Percentiles rank a stretch among this genome's conserved stretches.
These are phyloP conservation scores for Aspergillus versicolor DNA, from an alignment of 2,329 filamentous ascomycete species.

Conservation along the genomic window DNA sequence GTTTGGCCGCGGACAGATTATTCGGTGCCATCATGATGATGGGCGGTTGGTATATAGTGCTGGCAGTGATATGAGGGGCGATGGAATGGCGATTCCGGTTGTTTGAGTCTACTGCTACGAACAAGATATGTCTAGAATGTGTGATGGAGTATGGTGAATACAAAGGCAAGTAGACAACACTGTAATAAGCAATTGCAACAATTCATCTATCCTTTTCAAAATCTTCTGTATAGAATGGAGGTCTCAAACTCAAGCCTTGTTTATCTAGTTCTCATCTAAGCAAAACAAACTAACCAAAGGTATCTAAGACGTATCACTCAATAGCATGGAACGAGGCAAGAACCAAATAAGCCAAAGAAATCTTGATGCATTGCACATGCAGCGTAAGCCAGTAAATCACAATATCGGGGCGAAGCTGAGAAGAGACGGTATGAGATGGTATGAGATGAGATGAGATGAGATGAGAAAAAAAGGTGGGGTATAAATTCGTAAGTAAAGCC, in stretches of 20 bases:
- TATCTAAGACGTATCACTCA: background rate
- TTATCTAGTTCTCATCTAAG: background rate
- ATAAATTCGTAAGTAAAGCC: background rate
- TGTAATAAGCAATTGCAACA: background rate
- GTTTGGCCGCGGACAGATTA: constrained; percentile 87
- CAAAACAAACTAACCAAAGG: background rate
- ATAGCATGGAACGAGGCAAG: background rate
- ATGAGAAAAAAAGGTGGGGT: background rate
- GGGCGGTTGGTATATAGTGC: constrained; percentile 75
- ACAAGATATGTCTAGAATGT: background rate
- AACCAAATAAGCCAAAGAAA: background rate
- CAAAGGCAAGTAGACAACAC: background rate
- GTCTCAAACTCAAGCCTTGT: background rate
- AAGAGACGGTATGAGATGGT: background rate
- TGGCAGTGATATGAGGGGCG: constrained; percentile 83
- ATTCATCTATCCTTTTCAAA: background rate
- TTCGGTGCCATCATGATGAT: constrained; percentile 75
- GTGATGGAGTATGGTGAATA: too few species aligned
- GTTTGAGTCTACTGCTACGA: constrained; percentile 5
- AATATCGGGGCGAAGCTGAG: background rate
- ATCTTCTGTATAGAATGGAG: background rate
- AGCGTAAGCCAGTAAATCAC: background rate
- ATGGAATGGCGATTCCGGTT: constrained; percentile 67
- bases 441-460: background rate
- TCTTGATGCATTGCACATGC: background rate